Evolutionary conservation across 1,139 yeast species (phyloP).

Genomic region (Magnusiomyces tetraspermus): DNA sequence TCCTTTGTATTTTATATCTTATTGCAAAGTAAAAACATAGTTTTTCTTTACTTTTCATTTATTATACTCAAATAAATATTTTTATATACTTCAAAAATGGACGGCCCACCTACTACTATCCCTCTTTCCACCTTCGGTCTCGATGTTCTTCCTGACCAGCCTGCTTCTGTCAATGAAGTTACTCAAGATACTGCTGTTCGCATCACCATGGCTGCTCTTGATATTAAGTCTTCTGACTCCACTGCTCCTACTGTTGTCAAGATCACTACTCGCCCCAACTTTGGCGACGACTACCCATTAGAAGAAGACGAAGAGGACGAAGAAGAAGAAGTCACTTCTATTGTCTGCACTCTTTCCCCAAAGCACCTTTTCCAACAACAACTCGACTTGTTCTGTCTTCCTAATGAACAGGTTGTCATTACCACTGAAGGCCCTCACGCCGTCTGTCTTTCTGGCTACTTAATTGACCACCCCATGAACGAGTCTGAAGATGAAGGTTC

Average conservation of each 20-base stretch:
- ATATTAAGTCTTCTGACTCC: conserved; percentile 55
- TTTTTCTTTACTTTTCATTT: conserved; percentile 2
- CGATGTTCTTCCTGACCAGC: conserved; percentile 75
- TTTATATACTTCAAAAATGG: conserved; percentile 4
- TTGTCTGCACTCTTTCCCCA: conserved; percentile 87
- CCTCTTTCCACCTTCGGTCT: conserved; percentile 13
- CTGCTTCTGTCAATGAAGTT: conserved; percentile 75
- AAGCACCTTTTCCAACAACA: conserved; percentile 72
- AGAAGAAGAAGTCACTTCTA: conserved; percentile 39
- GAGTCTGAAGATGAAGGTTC: conserved; percentile 49
- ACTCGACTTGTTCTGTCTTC: conserved; percentile 78
- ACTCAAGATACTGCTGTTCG: conserved; percentile 67
- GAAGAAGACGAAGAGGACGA: conserved; percentile 19
- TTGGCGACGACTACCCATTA: conserved; percentile 17
- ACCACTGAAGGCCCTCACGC: conserved; percentile 95
- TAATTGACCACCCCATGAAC: conserved; percentile 88
- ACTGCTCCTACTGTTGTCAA: conserved; percentile 25
- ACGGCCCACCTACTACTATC: conserved; percentile 6
- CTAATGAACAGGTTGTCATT: conserved; percentile 89
- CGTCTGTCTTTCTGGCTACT: conserved; percentile 88
- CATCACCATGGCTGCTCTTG: conserved; percentile 90
- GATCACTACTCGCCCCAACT: conserved; percentile 20
- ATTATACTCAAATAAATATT: neutral
- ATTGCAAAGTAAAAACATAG: no score
- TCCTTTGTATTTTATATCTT: no score